A percentile compares a stretch with the other conserved stretches of the same genome.
phyloP scores from a whole-genome alignment of 1,139 yeast genomes.

The Debaryomycetaceae sp. region DNA sequence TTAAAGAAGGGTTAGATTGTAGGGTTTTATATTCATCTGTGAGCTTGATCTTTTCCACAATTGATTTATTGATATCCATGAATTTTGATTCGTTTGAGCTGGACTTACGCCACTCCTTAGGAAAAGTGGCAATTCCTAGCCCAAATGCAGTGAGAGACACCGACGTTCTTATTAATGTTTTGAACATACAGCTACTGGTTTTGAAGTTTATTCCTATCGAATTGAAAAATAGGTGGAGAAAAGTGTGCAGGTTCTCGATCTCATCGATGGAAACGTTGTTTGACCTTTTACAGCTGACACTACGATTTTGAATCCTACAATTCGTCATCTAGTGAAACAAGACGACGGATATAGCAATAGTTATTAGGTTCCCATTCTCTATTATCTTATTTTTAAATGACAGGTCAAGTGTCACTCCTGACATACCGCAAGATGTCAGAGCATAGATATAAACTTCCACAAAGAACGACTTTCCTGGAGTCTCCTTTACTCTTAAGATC shows the following conservation, averaged over 20 bases:
- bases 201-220: too few relatives aligned
- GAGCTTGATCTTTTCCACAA: constrained; percentile 28
- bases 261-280: too few relatives aligned
- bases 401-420: background rate
- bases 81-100: constrained; percentile 17
- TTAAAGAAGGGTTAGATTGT: constrained; percentile 21
- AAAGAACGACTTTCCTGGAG: constrained; percentile 48
- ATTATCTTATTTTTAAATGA: too few relatives aligned
- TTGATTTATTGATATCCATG: constrained; percentile 28
- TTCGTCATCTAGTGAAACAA: too few relatives aligned
- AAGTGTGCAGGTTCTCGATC: too few relatives aligned
- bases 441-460: constrained; percentile 78
- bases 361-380: too few relatives aligned
- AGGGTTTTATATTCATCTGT: constrained; percentile 31
- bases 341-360: too few relatives aligned
- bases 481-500: constrained; percentile 18
- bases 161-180: constrained; percentile 20
- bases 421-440: constrained; percentile 55
- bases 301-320: too few relatives aligned
- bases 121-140: constrained; percentile 44
- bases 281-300: too few relatives aligned
- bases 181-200: constrained; percentile 15
- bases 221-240: too few relatives aligned
- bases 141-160: constrained; percentile 43
- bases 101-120: constrained; percentile 35